Evolutionary conservation across 2,329 filamentous ascomycete species (phyloP), one percentile per base, ranked within the genome.

Genomic region (Albifimbria verrucaria): DNA sequence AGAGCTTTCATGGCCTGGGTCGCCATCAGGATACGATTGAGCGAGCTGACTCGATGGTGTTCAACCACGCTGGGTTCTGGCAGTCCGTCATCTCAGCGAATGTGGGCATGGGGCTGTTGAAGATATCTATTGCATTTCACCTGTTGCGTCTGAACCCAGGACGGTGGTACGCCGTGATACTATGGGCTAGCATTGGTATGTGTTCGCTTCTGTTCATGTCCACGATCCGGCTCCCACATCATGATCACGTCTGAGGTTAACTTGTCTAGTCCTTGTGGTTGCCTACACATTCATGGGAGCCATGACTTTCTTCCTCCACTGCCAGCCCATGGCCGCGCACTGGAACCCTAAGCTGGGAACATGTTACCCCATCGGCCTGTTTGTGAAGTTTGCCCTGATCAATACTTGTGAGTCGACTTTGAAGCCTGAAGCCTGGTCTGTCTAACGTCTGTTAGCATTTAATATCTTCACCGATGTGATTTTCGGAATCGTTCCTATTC

Each of bases 391-490:
- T 45, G 42, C 52, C 12, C 28, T 57, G 15, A 49, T 57, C 32
- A 57, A 57, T 48, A 55, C 55, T 2, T 48, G 55, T 55, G 43
- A 24, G 6, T 24, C 3, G 48, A 12, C 5, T 4, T 7, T n/a
- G n/a, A 22, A 7, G 2, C 7, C 12, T 28, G 12, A 3, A 22
- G 7, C 39, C 9, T 2, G 2, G 10, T 6, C 7, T 10, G 15
- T 28, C 9, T n/a, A 25, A 23, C 26, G 4, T 15, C 10, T 3
- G 3, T 6, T 26, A 57, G 69, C 60, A 3, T 68, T 73, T 61
- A 74, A 76, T 52, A 74, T 76, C 39, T 64, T 68, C 9, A 75
- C 73, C n/a, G 73, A 77, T 50, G 63, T 75, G 7, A 62, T 69
- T n/a, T 73, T 76, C 32, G 73, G 72, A 1, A 67, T 71, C 1